Conservation (phyloP, 768 basidiomycete genomes). For the Lentinula boryana region DNA sequence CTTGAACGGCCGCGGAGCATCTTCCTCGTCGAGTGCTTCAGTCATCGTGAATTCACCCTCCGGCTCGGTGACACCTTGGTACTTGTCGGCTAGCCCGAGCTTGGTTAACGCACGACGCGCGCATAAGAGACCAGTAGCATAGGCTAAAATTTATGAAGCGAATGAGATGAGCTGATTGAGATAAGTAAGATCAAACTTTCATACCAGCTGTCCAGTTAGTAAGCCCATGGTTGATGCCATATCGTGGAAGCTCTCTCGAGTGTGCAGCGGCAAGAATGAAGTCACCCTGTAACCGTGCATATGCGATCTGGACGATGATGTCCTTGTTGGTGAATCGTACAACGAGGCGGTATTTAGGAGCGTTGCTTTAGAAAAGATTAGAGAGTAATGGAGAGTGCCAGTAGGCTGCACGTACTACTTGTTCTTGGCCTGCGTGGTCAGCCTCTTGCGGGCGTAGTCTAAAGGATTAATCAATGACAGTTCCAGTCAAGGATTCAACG, state of each 20-base stretch:
- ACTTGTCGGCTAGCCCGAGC: conserved; percentile 96
- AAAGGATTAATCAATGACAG: conserved; percentile 6
- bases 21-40: conserved; percentile 85
- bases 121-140: conserved; percentile 92
- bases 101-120: conserved; percentile 94
- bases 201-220: conserved; percentile 97
- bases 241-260: conserved; percentile 88
- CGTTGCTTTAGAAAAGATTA: conserved; percentile 50
- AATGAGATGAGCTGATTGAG: not conserved
- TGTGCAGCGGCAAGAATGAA: conserved; percentile 85
- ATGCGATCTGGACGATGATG: conserved; percentile 92
- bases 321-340: conserved; percentile 99
- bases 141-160: conserved; percentile 45
- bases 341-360: conserved; percentile 96
- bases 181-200: conserved; percentile 9
- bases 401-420: conserved; percentile 66
- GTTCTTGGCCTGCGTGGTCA: conserved; percentile 98
- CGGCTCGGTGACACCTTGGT: conserved; percentile 89
- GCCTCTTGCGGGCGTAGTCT: conserved; percentile 98
- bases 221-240: conserved; percentile 96
- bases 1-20: conserved; percentile 98
- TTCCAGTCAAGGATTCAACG: not conserved
- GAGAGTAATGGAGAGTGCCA: not conserved
- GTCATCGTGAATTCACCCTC: conserved; percentile 80
- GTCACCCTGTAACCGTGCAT: conserved; percentile 97